phyloP scores from a whole-genome alignment of 1,139 yeast genomes.

The Scheffersomyces segobiensis region DNA sequence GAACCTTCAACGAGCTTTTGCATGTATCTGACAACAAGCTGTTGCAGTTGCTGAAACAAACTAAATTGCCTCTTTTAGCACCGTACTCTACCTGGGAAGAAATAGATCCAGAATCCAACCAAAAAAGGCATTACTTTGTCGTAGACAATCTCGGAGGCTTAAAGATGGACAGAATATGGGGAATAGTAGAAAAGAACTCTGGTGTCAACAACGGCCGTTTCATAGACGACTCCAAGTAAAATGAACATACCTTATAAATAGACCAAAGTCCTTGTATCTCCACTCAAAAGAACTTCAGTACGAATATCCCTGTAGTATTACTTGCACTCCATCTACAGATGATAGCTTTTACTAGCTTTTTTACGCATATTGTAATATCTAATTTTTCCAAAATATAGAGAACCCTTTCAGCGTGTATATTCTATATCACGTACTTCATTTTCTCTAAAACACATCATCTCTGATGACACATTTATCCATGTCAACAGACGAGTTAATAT shows the following conservation, averaged over 20 bases:
- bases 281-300: not conserved
- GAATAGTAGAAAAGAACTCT: constrained; percentile 65
- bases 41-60: constrained; percentile 36
- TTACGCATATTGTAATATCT: no score
- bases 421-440: no score
- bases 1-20: constrained; percentile 61
- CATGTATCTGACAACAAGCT: constrained; percentile 43
- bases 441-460: no score
- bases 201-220: constrained; percentile 69
- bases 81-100: constrained; percentile 68
- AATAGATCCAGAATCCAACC: constrained; percentile 33
- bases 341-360: no score
- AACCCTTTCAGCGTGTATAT: no score
- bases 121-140: constrained; percentile 51
- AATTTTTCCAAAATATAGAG: no score
- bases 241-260: not conserved
- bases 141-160: constrained; percentile 78
- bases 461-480: no score
- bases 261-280: not conserved
- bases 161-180: constrained; percentile 84
- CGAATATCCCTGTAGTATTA: not conserved
- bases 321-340: no score
- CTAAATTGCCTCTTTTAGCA: constrained; percentile 26
- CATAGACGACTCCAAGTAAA: constrained; percentile 13
- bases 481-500: no score